Percentiles rank a stretch among this genome's conserved stretches.
phyloP scores from a whole-genome alignment of 2,329 filamentous ascomycete species.

The Exophiala sp. region DNA sequence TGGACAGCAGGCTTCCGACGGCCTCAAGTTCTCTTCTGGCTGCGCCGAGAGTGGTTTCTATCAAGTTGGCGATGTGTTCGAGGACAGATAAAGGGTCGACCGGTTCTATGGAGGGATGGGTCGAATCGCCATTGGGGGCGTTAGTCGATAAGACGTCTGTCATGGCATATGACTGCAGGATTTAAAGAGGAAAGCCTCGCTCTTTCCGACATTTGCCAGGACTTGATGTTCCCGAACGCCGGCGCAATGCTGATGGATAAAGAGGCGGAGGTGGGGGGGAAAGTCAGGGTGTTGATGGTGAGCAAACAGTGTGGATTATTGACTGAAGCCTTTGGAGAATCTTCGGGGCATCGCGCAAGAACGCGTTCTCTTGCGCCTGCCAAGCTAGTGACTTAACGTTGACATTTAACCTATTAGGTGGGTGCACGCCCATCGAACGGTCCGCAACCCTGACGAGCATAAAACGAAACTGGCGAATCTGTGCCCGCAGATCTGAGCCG shows the following conservation, averaged over 20 bases:
- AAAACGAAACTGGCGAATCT: neutral
- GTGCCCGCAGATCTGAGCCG: neutral
- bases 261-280: neutral
- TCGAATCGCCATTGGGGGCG: conserved; percentile 23
- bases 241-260: conserved; percentile 23
- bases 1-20: conserved; percentile 77
- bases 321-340: neutral
- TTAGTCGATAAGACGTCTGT: conserved; percentile 23
- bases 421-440: no score
- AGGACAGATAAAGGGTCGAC: conserved; percentile 68
- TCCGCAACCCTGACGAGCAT: no score
- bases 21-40: conserved; percentile 74
- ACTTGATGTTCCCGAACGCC: conserved; percentile 19
- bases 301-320: neutral
- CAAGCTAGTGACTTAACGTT: neutral
- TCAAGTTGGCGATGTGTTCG: conserved; percentile 67
- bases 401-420: no score
- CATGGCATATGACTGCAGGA: conserved; percentile 17
- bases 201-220: conserved; percentile 15
- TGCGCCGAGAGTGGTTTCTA: conserved; percentile 71
- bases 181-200: conserved; percentile 4
- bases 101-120: conserved; percentile 23
- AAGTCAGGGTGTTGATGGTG: conserved; percentile 1
- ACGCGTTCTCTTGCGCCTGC: neutral
- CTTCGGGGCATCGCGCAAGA: neutral